A percentile compares a stretch with the other conserved stretches of the same genome.
Evolutionary conservation across 2,329 filamentous ascomycete species (phyloP).

Genomic region (Camillea tinctor): DNA sequence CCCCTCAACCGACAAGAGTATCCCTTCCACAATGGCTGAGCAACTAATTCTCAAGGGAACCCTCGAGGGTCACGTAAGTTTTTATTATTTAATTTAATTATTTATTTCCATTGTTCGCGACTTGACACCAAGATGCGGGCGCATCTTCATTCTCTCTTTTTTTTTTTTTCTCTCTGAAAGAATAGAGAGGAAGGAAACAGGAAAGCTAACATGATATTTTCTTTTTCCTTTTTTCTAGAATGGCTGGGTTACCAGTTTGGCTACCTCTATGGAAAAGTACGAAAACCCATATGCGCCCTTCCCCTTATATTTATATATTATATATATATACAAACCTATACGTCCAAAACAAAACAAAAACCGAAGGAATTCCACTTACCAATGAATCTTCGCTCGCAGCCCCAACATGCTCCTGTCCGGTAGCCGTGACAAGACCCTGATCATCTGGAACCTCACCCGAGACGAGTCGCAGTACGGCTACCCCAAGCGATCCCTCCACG

Average conservation of each 20-base stretch:
- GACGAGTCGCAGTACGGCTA: conserved; percentile 98
- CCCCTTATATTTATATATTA: too few relatives aligned
- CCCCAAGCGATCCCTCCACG: conserved; percentile 97
- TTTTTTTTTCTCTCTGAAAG: not conserved
- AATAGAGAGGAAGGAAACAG: too few relatives aligned
- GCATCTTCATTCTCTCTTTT: too few relatives aligned
- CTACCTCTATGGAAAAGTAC: conserved; percentile 98
- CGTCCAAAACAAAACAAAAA: too few relatives aligned
- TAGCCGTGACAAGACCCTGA: conserved; percentile 97
- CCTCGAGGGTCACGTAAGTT: conserved; percentile 90
- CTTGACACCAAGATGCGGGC: too few relatives aligned
- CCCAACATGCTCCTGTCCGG: conserved; percentile 99
- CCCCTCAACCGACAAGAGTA: conserved; percentile 24
- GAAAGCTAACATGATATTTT: not conserved
- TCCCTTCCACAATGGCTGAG: conserved; percentile 72
- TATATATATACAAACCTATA: too few relatives aligned
- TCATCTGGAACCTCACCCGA: conserved; percentile 99
- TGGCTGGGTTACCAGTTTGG: conserved; percentile 98
- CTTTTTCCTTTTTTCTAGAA: conserved; percentile 48
- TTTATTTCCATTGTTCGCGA: too few relatives aligned
- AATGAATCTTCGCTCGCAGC: conserved; percentile 50
- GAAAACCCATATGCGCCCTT: conserved; percentile 34
- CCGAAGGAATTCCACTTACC: too few relatives aligned
- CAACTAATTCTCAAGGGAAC: conserved; percentile 94
- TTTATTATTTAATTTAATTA: not conserved